Evolutionary conservation across 129 eudicot species (phyloP), one percentile per base, ranked within the genome.

Genomic region (Helianthus tuberosus): DNA sequence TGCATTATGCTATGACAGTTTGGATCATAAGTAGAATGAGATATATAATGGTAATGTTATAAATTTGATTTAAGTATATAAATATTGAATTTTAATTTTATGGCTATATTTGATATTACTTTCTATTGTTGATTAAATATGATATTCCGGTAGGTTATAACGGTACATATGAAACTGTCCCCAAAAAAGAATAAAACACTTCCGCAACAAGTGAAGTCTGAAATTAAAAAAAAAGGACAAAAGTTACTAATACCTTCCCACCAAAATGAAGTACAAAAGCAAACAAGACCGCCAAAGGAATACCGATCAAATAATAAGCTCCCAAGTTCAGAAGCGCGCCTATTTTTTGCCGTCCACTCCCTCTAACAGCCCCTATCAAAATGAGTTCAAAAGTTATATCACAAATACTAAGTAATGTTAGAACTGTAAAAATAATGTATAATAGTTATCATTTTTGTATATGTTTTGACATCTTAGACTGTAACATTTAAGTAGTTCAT

Each of bases 281-380:
- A 60, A 88, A 79, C 13, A 82, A 54, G 57, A 88, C 11, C 1
- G 88, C 85, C 38, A 72, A 73, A 16, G 97, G 96, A 63, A 91
- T 74, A 11, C 96, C 97, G 8, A 89, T 80, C 8, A 91, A 50
- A 67, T 88, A 91, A 81, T 88, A 91, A 23, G 96, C 89, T 64
- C 88, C 97, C 62, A 91, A 69, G 73, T 91, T 91, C 17, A 81
- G 86, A 36, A 84, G 41, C 0, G 97, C 97, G 39, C 92, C 96
- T 16, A 86, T 77, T 72, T 89, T 88, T 65, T 91, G 97, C 71
- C 87, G 76, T 6, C 97, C 97, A 49, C 96, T 88, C 44, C 97
- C 97, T 84, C 97, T 82, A 49, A 82, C 85, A 49, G 86, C 84
- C n/a, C 97, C 97, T 91, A 25, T 3, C 5, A 73, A 55, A 13